These are phyloP conservation scores for Hymenoscyphus repandus DNA, from an alignment of 2,329 filamentous ascomycete species.

Conservation along the genomic window DNA sequence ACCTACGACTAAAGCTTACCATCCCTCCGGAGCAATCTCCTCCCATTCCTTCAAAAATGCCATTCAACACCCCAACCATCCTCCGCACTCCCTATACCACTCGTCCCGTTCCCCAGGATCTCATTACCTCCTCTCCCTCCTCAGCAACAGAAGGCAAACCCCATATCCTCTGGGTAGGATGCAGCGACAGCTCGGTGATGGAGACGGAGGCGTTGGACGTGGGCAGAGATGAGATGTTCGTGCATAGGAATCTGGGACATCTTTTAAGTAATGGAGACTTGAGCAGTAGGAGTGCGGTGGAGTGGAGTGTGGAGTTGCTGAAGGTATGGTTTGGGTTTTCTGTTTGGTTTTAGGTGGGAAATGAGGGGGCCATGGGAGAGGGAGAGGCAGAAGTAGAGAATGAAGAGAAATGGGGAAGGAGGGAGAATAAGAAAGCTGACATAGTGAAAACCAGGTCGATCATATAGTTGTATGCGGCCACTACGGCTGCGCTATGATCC, in stretches of 20 bases:
- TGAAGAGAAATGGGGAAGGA: not conserved
- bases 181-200: conserved; percentile 60
- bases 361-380: too few relatives aligned
- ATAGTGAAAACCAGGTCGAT: conserved; percentile 37
- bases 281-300: conserved; percentile 54
- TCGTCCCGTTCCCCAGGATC: conserved; percentile 4
- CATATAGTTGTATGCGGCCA: conserved; percentile 52
- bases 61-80: conserved; percentile 3
- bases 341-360: not conserved
- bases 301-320: conserved; percentile 57
- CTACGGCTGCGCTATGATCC: conserved; percentile 48
- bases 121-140: not conserved
- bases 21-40: too few relatives aligned
- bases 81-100: conserved; percentile 4
- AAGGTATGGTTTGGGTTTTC: conserved; percentile 38
- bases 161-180: conserved; percentile 62
- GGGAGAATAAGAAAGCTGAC: not conserved
- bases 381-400: too few relatives aligned
- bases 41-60: not conserved
- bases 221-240: conserved; percentile 62
- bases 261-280: conserved; percentile 56
- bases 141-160: conserved; percentile 27
- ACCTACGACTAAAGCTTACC: too few relatives aligned
- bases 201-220: conserved; percentile 59
- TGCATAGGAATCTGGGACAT: conserved; percentile 68